Conservation (phyloP, 2,329 filamentous ascomycete species). For the Phaeosphaeria sp. region DNA sequence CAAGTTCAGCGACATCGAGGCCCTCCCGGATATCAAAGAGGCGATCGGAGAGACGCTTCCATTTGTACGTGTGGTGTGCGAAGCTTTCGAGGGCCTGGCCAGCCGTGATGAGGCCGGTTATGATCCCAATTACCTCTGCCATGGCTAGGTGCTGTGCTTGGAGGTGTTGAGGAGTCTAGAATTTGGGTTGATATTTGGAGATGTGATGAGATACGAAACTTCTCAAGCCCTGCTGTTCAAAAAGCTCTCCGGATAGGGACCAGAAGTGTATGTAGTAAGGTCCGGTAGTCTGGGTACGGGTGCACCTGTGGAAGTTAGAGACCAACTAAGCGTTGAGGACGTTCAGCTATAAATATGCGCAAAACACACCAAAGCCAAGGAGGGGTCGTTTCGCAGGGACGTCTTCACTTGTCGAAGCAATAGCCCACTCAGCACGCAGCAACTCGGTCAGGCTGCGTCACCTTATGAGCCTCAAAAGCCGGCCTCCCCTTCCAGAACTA, state of each 20-base stretch:
- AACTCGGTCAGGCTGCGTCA: constrained; percentile 7
- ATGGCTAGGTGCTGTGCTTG: constrained; percentile 10
- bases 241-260: background rate
- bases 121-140: constrained; percentile 27
- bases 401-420: background rate
- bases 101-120: constrained; percentile 24
- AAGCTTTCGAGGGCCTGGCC: constrained; percentile 24
- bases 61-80: constrained; percentile 24
- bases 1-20: constrained; percentile 22
- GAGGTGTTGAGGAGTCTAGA: background rate
- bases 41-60: constrained; percentile 25
- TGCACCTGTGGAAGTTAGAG: background rate
- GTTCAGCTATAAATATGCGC: background rate
- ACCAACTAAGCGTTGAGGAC: background rate
- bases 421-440: background rate
- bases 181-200: background rate
- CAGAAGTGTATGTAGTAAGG: background rate
- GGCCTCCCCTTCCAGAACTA: constrained; percentile 13
- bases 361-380: background rate
- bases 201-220: no score
- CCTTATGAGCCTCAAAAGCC: constrained; percentile 1
- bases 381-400: background rate
- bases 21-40: constrained; percentile 32
- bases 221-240: no score
- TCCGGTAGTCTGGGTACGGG: background rate